phyloP scores from a whole-genome alignment of 306 rosid species.

The Dicorynia guianensis region DNA sequence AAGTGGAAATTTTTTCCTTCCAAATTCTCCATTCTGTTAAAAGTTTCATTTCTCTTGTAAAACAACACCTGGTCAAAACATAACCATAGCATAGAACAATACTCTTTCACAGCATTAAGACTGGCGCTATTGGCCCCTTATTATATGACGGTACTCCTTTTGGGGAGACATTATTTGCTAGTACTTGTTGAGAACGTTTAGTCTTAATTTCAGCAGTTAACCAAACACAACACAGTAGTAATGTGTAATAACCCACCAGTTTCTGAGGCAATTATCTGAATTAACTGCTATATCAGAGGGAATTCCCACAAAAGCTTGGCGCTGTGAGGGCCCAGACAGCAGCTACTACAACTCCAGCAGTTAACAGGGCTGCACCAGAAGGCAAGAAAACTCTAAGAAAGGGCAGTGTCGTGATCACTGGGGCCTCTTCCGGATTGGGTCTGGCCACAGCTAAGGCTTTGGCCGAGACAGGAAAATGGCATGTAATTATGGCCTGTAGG shows the following conservation, averaged over 20 bases:
- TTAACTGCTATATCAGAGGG: slow-evolving; percentile 53
- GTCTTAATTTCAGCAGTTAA: too few relatives aligned
- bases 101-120: too few relatives aligned
- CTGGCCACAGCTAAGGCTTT: slow-evolving; percentile 94
- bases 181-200: slow-evolving; percentile 8
- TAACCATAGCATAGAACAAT: too few relatives aligned
- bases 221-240: too few relatives aligned
- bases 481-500: slow-evolving; percentile 97
- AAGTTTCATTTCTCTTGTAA: not conserved
- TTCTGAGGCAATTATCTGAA: slow-evolving; percentile 10
- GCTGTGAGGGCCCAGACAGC: slow-evolving; percentile 73
- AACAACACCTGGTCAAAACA: slow-evolving; percentile 1
- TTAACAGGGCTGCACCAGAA: slow-evolving; percentile 61
- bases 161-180: not conserved
- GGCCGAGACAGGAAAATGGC: slow-evolving; percentile 98
- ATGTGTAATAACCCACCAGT: not conserved
- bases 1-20: not conserved
- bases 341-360: slow-evolving; percentile 71
- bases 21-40: not conserved
- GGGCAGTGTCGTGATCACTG: slow-evolving; percentile 87
- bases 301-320: slow-evolving; percentile 52
- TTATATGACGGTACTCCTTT: too few relatives aligned
- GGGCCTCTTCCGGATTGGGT: slow-evolving; percentile 98
- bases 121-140: too few relatives aligned
- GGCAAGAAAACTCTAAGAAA: slow-evolving; percentile 93